Percentiles rank a stretch among this genome's conserved stretches.
Evolutionary conservation across 768 basidiomycete genomes (phyloP).

Genomic region (Trametes cinnabarina): DNA sequence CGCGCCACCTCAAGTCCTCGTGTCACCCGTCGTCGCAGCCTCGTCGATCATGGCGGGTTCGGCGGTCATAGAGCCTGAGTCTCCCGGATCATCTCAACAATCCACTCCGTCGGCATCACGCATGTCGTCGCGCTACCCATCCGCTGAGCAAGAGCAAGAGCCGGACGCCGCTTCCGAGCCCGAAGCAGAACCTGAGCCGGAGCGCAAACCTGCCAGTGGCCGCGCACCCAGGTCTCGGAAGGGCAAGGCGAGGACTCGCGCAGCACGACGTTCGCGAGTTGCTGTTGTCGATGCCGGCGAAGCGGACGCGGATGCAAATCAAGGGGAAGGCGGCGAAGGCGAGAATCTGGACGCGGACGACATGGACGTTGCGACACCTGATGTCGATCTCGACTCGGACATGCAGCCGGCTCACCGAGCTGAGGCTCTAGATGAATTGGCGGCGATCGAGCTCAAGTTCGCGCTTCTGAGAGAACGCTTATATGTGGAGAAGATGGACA

Average conservation of each 20-base stretch:
- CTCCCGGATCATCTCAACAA: constrained; percentile 36
- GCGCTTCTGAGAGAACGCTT: constrained; percentile 81
- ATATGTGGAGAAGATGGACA: constrained; percentile 94
- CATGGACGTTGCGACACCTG: constrained; percentile 42
- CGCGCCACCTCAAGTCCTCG: constrained; percentile 22
- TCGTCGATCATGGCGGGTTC: constrained; percentile 52
- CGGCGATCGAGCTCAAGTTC: constrained; percentile 90
- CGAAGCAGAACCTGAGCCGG: constrained; percentile 22
- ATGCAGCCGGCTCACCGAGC: constrained; percentile 79
- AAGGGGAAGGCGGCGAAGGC: constrained; percentile 26
- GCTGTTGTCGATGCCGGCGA: constrained; percentile 20
- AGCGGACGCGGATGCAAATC: constrained; percentile 32
- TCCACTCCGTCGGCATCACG: constrained; percentile 36
- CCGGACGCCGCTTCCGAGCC: constrained; percentile 21
- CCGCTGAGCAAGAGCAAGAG: constrained; percentile 33
- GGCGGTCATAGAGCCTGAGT: constrained; percentile 37
- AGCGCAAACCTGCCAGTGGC: constrained; percentile 9
- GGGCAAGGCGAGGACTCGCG: constrained; percentile 11
- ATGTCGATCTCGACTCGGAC: constrained; percentile 57
- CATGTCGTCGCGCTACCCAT: constrained; percentile 42
- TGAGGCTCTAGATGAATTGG: constrained; percentile 85
- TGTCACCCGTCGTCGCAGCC: constrained; percentile 35
- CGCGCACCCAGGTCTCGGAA: constrained; percentile 16
- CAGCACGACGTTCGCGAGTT: constrained; percentile 14
- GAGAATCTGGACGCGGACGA: constrained; percentile 38